phyloP scores from a whole-genome alignment of 2,329 filamentous ascomycete species.

The Exophiala dermatitidis region DNA sequence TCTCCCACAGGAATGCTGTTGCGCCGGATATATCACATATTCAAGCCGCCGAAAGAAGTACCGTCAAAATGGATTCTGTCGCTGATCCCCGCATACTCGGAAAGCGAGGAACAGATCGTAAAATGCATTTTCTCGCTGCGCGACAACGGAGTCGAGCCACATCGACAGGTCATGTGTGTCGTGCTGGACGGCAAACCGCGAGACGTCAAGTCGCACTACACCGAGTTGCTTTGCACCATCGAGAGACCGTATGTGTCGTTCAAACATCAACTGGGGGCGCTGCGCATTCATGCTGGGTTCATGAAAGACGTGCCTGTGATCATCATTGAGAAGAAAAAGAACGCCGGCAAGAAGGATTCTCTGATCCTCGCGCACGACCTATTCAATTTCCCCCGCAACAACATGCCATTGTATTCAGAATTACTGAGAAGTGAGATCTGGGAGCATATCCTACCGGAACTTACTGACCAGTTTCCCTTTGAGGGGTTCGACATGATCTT shows the following conservation, averaged over 20 bases:
- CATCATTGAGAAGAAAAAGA: conserved; percentile 11
- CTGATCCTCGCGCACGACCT: conserved; percentile 13
- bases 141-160: conserved; percentile 3
- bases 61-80: conserved; percentile 9
- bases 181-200: conserved; percentile 11
- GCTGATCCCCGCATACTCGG: conserved; percentile 12
- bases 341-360: conserved; percentile 15
- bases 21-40: not conserved
- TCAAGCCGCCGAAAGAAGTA: conserved; percentile 4
- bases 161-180: conserved; percentile 14
- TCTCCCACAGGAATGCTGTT: not conserved
- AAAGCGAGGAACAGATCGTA: conserved; percentile 14
- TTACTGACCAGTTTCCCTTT: conserved; percentile 1
- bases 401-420: conserved; percentile 7
- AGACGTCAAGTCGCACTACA: conserved; percentile 9
- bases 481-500: conserved; percentile 9
- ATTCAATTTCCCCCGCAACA: conserved; percentile 13
- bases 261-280: conserved; percentile 3
- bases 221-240: not conserved
- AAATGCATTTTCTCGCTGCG: conserved; percentile 8
- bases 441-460: conserved; percentile 4
- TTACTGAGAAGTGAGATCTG: conserved; percentile 10
- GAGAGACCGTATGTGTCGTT: conserved; percentile 10
- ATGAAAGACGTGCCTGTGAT: conserved; percentile 7
- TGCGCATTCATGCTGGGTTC: conserved; percentile 10